Conservation (phyloP, 2,329 filamentous ascomycete genomes). For the Beauveria sp. region DNA sequence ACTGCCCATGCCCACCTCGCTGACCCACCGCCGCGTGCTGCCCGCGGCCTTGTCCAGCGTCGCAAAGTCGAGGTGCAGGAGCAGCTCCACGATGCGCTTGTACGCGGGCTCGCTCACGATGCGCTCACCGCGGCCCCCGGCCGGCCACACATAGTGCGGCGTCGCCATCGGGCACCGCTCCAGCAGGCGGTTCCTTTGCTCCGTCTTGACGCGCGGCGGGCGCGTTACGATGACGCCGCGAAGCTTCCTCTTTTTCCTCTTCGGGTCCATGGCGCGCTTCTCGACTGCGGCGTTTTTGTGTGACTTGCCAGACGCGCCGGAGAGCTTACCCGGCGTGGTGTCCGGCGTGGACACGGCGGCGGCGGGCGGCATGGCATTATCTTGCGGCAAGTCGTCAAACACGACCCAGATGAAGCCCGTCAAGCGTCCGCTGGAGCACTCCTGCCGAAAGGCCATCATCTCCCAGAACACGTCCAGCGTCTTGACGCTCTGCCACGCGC, state of each 20-base stretch:
- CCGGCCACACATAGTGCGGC: conserved; percentile 59
- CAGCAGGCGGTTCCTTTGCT: conserved; percentile 41
- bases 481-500: conserved; percentile 75
- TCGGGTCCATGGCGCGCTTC: conserved; percentile 21
- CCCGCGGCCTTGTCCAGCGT: conserved; percentile 52
- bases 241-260: conserved; percentile 33
- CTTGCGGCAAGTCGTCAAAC: conserved; percentile 48
- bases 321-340: conserved; percentile 27
- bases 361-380: conserved; percentile 15
- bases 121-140: conserved; percentile 52
- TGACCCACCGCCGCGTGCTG: conserved; percentile 64
- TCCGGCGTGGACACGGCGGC: conserved; percentile 21
- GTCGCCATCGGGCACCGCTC: conserved; percentile 42
- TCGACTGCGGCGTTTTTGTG: conserved; percentile 5
- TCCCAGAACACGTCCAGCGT: conserved; percentile 95
- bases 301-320: neutral
- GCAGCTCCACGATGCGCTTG: conserved; percentile 58
- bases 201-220: conserved; percentile 56
- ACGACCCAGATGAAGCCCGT: conserved; percentile 95
- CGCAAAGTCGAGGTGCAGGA: conserved; percentile 68
- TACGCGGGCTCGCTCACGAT: conserved; percentile 59
- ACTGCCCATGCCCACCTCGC: conserved; percentile 51
- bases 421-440: conserved; percentile 85
- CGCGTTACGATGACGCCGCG: conserved; percentile 55
- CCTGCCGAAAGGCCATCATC: conserved; percentile 92